A percentile compares a stretch with the other conserved stretches of the same genome.
Conservation (phyloP, 441 rosid genomes). For the Capsella rubella region DNA sequence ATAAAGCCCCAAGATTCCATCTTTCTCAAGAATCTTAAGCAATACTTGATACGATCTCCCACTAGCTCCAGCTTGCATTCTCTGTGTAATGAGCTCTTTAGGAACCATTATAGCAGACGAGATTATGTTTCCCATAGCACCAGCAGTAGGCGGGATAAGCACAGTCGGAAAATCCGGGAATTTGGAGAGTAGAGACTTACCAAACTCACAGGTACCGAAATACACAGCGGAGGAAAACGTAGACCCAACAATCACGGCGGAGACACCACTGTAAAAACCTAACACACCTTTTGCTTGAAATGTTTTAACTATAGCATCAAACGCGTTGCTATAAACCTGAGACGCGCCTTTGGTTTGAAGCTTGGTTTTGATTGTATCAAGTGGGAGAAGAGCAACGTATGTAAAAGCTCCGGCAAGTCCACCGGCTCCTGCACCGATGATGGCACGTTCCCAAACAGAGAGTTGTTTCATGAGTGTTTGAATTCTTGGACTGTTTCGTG, state of each 20-base stretch:
- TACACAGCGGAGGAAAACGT: slow-evolving; percentile 91
- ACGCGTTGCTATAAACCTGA: slow-evolving; percentile 63
- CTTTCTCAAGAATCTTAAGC: slow-evolving; percentile 76
- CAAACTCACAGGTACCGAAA: slow-evolving; percentile 96
- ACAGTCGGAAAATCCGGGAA: slow-evolving; percentile 66
- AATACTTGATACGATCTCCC: slow-evolving; percentile 86
- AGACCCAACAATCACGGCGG: slow-evolving; percentile 96
- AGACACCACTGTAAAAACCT: slow-evolving; percentile 90
- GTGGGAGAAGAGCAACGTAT: slow-evolving; percentile 82
- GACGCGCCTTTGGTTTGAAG: slow-evolving; percentile 92
- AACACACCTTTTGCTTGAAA: slow-evolving; percentile 76
- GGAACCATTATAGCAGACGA: slow-evolving; percentile 97
- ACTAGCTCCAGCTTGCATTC: slow-evolving; percentile 91
- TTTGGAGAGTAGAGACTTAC: slow-evolving; percentile 79
- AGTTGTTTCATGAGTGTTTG: slow-evolving; percentile 67
- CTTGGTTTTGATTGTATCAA: slow-evolving; percentile 93
- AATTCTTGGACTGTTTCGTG: slow-evolving; percentile 54
- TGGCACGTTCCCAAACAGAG: slow-evolving; percentile 78
- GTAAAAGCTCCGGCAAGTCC: slow-evolving; percentile 96
- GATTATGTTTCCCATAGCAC: slow-evolving; percentile 94
- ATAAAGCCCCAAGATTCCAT: slow-evolving; percentile 85
- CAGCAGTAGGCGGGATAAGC: slow-evolving; percentile 92
- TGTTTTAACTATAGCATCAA: slow-evolving; percentile 79
- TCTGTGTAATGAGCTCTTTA: slow-evolving; percentile 85
- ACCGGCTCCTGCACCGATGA: slow-evolving; percentile 86